Conservation (phyloP, 495 filamentous ascomycete species). For the Penicillium angulare region DNA sequence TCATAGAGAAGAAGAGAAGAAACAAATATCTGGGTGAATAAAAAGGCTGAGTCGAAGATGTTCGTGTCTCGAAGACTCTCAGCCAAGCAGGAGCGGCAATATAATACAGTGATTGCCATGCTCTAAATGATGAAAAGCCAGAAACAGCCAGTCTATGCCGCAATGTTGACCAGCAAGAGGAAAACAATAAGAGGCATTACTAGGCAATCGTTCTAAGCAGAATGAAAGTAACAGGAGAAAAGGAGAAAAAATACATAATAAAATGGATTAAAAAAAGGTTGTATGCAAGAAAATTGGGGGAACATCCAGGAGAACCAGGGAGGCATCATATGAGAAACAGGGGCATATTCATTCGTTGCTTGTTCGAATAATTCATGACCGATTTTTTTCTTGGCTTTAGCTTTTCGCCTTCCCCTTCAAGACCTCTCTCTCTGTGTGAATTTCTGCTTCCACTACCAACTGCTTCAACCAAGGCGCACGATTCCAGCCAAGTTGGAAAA, state of each 20-base stretch:
- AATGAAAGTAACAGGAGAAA: conserved; percentile 21
- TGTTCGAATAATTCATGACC: conserved; percentile 30
- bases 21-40: neutral
- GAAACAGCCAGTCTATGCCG: conserved; percentile 12
- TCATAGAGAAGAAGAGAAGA: neutral
- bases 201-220: conserved; percentile 23
- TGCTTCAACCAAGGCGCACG: conserved; percentile 1
- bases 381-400: conserved; percentile 8
- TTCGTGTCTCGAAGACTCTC: neutral
- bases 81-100: neutral
- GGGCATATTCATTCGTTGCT: conserved; percentile 35
- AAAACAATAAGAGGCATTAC: conserved; percentile 10
- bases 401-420: conserved; percentile 8
- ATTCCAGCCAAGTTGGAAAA: neutral
- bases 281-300: conserved; percentile 12
- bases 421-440: neutral
- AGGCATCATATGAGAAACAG: conserved; percentile 17
- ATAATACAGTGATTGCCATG: neutral
- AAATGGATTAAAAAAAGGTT: conserved; percentile 10
- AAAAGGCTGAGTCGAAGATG: neutral
- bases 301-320: conserved; percentile 1
- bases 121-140: neutral
- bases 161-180: conserved; percentile 1
- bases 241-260: conserved; percentile 2
- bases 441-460: neutral